Evolutionary conservation across 805 yeast species (phyloP).

Genomic region (Zygosaccharomyces pseudorouxii): DNA sequence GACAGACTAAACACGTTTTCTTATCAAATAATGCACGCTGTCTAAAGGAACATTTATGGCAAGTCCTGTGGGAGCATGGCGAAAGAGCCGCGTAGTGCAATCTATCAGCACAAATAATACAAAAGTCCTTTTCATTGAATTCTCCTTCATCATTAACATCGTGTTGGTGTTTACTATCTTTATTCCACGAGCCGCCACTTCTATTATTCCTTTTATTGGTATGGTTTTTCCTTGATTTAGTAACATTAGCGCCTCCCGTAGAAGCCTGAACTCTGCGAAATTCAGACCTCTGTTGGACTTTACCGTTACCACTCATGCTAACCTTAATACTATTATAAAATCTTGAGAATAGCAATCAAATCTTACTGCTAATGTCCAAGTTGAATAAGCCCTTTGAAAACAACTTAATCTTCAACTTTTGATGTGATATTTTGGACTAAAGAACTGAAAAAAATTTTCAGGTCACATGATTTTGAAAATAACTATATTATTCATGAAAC

Average conservation of each 20-base stretch:
- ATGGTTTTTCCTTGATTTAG: slow-evolving; percentile 1
- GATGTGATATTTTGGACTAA: neutral
- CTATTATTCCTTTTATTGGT: slow-evolving; percentile 5
- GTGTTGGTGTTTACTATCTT: neutral
- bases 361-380: neutral
- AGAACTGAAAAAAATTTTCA: neutral
- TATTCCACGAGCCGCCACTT: slow-evolving; percentile 5
- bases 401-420: neutral
- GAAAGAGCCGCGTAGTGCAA: slow-evolving; percentile 62
- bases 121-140: slow-evolving; percentile 42
- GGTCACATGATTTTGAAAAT: neutral
- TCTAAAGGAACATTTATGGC: slow-evolving; percentile 78
- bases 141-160: slow-evolving; percentile 30
- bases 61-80: slow-evolving; percentile 80
- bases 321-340: neutral
- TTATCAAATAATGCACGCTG: slow-evolving; percentile 77
- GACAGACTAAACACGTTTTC: slow-evolving; percentile 74
- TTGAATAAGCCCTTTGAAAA: neutral
- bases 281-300: slow-evolving; percentile 4
- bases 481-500: neutral
- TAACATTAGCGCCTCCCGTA: neutral
- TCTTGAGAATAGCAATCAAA: neutral
- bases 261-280: slow-evolving; percentile 25
- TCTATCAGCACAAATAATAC: slow-evolving; percentile 81
- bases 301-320: slow-evolving; percentile 1